These are phyloP conservation scores for Rhodotorula sp. DNA, from an alignment of 1,284 basidiomycete genomes.

Conservation along the genomic window DNA sequence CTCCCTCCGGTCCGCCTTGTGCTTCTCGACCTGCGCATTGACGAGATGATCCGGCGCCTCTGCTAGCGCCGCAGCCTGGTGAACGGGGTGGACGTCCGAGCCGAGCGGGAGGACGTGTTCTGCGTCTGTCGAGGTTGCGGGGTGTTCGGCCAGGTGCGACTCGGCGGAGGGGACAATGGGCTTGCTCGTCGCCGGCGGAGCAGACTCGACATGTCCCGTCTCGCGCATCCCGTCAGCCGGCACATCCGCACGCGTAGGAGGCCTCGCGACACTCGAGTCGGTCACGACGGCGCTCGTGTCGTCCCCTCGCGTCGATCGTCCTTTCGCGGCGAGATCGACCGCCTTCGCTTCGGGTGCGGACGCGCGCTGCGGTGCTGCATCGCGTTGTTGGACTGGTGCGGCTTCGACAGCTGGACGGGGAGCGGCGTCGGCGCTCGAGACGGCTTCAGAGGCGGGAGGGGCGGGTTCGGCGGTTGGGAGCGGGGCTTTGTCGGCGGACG, in stretches of 20 bases:
- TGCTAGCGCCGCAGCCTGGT: conserved; percentile 46
- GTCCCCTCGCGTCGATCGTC: too few species aligned
- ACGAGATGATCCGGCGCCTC: conserved; percentile 47
- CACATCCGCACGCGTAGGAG: conserved; percentile 5
- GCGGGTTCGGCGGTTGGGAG: conserved; percentile 15
- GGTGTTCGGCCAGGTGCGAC: conserved; percentile 30
- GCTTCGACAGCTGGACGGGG: conserved; percentile 25
- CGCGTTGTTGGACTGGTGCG: conserved; percentile 10
- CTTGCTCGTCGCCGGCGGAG: conserved; percentile 20
- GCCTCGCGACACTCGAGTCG: conserved; percentile 9
- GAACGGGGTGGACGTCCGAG: conserved; percentile 46
- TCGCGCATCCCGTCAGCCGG: too few species aligned
- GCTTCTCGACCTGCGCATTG: conserved; percentile 51
- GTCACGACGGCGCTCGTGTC: background rate
- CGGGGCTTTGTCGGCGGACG: conserved; percentile 16
- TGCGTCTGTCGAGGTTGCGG: conserved; percentile 24
- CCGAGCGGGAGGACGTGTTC: conserved; percentile 48
- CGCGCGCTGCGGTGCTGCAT: background rate
- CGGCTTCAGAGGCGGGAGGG: conserved; percentile 5
- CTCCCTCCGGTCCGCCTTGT: conserved; percentile 49
- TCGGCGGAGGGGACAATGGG: conserved; percentile 27
- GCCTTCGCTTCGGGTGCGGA: background rate
- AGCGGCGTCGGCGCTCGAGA: conserved; percentile 20
- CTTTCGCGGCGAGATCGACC: background rate
- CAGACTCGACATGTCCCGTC: background rate